Conservation (phyloP, 768 basidiomycete species). For the Holtermanniella nyarrowii region DNA sequence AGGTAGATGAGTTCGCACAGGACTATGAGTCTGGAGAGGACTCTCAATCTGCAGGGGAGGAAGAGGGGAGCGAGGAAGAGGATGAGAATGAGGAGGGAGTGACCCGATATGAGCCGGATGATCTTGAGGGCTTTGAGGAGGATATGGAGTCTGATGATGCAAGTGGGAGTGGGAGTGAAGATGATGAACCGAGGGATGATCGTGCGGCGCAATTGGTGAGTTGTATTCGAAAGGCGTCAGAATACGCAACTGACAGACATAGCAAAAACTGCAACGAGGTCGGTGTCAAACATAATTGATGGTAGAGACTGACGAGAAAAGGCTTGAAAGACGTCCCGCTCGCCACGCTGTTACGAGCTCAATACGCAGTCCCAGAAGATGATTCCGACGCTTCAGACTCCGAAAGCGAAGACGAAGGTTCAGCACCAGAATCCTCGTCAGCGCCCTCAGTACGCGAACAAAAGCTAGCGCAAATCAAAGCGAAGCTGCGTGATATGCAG, state of each 20-base stretch:
- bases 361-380: constrained; percentile 44
- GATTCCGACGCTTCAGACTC: neutral
- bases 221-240: neutral
- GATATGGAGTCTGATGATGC: constrained; percentile 12
- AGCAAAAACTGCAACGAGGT: neutral
- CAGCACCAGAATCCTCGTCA: constrained; percentile 3
- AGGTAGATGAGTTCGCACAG: constrained; percentile 38
- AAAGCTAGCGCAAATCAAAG: constrained; percentile 34
- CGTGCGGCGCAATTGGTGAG: neutral
- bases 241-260: neutral
- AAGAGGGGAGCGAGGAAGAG: constrained; percentile 5
- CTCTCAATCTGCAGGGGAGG: constrained; percentile 10
- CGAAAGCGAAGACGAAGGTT: constrained; percentile 2
- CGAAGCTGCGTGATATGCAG: constrained; percentile 28
- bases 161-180: constrained; percentile 3
- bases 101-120: constrained; percentile 24
- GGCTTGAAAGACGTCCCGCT: constrained; percentile 56
- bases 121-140: constrained; percentile 22
- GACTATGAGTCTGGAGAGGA: constrained; percentile 15
- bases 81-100: constrained; percentile 19
- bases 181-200: constrained; percentile 5
- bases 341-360: constrained; percentile 57
- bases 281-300: neutral
- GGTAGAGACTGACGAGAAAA: constrained; percentile 35
- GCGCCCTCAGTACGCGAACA: constrained; percentile 6